These are phyloP conservation scores for Phytophthora pistaciae DNA, from an alignment of 352 stramenopile genomes.

Conservation along the genomic window DNA sequence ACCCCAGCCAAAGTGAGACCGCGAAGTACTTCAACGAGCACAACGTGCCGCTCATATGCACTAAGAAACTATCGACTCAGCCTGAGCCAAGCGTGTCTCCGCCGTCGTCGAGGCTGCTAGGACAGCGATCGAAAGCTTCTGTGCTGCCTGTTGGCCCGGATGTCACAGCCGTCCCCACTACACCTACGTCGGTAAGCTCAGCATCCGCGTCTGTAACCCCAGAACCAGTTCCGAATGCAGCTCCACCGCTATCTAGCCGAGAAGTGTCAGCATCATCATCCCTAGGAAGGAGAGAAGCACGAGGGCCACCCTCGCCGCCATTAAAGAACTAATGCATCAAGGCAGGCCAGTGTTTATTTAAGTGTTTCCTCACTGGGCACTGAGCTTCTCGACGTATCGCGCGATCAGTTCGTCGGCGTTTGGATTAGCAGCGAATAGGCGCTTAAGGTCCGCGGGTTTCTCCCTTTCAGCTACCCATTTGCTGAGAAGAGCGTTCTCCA, in stretches of 20 bases:
- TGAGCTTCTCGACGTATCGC: too few relatives aligned
- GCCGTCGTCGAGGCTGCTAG: constrained; percentile 7
- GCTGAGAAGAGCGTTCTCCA: background rate
- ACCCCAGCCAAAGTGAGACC: constrained; percentile 7
- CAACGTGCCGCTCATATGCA: constrained; percentile 18
- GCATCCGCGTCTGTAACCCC: background rate
- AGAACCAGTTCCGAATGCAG: background rate
- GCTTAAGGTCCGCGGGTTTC: too few relatives aligned
- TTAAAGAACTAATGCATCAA: constrained; percentile 15
- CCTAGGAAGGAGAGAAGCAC: constrained; percentile 23
- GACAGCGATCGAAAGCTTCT: constrained; percentile 56
- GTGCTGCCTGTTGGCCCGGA: constrained; percentile 62
- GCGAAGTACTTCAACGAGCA: constrained; percentile 31
- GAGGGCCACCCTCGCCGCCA: background rate
- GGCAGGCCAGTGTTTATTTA: too few relatives aligned
- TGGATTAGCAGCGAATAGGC: too few relatives aligned
- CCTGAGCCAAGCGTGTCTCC: constrained; percentile 4
- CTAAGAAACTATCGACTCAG: constrained; percentile 23
- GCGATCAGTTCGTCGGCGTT: too few relatives aligned
- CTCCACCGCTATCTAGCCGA: background rate
- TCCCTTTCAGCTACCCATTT: background rate
- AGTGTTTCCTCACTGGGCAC: too few relatives aligned
- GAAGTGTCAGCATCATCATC: constrained; percentile 15
- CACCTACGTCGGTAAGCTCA: constrained; percentile 13
- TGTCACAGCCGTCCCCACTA: background rate